Conservation (phyloP, 2,329 filamentous ascomycete genomes). For the Amauroascus niger region DNA sequence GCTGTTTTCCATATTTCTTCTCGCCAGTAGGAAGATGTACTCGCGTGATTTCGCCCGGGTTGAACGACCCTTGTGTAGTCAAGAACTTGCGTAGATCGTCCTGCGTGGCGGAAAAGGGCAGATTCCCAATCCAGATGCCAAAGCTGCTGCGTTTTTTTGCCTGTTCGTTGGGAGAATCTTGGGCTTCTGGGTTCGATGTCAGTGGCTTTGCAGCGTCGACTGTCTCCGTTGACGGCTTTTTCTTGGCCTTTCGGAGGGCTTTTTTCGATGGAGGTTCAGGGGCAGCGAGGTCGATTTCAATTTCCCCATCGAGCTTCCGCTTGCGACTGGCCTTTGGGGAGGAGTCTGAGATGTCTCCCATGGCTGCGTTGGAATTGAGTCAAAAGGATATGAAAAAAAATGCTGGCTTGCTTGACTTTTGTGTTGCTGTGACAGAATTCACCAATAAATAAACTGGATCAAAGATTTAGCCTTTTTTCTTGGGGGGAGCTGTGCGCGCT, state of each 20-base stretch:
- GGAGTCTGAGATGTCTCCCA: slow-evolving; percentile 1
- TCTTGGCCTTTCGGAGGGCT: slow-evolving; percentile 79
- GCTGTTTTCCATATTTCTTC: slow-evolving; percentile 42
- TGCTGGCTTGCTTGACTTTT: neutral
- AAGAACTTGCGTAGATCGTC: slow-evolving; percentile 70
- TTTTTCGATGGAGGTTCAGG: slow-evolving; percentile 95
- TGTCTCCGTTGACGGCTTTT: slow-evolving; percentile 35
- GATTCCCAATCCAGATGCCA: slow-evolving; percentile 92
- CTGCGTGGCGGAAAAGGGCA: slow-evolving; percentile 72
- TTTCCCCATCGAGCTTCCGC: slow-evolving; percentile 59
- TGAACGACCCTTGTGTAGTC: slow-evolving; percentile 57
- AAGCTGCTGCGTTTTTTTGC: slow-evolving; percentile 57
- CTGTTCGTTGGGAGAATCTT: slow-evolving; percentile 23
- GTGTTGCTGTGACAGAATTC: too few relatives aligned
- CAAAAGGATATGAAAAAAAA: neutral
- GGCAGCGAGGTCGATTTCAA: slow-evolving; percentile 81
- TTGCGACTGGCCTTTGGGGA: slow-evolving; percentile 37
- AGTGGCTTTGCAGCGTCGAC: slow-evolving; percentile 27
- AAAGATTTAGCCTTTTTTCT: slow-evolving; percentile 7
- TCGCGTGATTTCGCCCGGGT: slow-evolving; percentile 65
- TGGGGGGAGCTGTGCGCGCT: slow-evolving; percentile 2
- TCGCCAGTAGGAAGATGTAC: slow-evolving; percentile 63
- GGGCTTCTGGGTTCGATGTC: slow-evolving; percentile 33
- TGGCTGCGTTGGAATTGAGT: neutral
- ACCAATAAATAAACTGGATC: too few relatives aligned